phyloP scores from a whole-genome alignment of 177 flowering plant genomes.

The Tripterygium wilfordii region DNA sequence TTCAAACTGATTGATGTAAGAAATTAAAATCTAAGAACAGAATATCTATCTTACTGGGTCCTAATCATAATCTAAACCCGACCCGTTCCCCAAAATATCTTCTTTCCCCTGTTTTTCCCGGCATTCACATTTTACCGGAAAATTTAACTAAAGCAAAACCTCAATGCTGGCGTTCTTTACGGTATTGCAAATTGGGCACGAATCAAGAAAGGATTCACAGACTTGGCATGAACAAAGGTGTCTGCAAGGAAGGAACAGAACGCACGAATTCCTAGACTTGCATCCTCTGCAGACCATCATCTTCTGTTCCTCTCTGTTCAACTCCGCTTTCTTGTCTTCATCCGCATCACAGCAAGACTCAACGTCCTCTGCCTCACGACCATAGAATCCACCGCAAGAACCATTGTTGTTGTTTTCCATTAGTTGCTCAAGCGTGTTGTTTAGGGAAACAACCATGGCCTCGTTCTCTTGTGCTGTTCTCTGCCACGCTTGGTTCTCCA shows the following conservation, averaged over 20 bases:
- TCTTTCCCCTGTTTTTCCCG: background rate
- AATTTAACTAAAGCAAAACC: constrained; percentile 16
- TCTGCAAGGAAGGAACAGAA: constrained; percentile 57
- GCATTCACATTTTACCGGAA: constrained; percentile 10
- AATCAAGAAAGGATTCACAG: constrained; percentile 41
- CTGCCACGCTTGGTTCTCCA: constrained; percentile 57
- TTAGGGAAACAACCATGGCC: constrained; percentile 29
- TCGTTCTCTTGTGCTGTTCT: constrained; percentile 44
- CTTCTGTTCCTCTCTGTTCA: too few species aligned
- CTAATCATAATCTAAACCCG: too few species aligned
- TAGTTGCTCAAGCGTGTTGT: constrained; percentile 29
- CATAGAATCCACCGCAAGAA: constrained; percentile 7
- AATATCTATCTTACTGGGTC: too few species aligned
- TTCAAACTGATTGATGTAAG: constrained; percentile 15
- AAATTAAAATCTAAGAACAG: background rate
- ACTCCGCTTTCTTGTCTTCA: background rate
- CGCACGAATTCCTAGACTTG: constrained; percentile 27
- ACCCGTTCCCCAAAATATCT: too few species aligned
- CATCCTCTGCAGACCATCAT: constrained; percentile 40
- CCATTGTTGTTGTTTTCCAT: constrained; percentile 19
- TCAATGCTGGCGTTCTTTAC: constrained; percentile 42
- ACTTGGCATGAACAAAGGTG: constrained; percentile 50
- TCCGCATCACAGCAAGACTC: constrained; percentile 40
- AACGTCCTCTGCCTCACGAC: constrained; percentile 53
- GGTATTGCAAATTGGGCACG: constrained; percentile 50